Evolutionary conservation across 805 yeast genomes (phyloP).

Genomic region (Brettanomyces custersianus): DNA sequence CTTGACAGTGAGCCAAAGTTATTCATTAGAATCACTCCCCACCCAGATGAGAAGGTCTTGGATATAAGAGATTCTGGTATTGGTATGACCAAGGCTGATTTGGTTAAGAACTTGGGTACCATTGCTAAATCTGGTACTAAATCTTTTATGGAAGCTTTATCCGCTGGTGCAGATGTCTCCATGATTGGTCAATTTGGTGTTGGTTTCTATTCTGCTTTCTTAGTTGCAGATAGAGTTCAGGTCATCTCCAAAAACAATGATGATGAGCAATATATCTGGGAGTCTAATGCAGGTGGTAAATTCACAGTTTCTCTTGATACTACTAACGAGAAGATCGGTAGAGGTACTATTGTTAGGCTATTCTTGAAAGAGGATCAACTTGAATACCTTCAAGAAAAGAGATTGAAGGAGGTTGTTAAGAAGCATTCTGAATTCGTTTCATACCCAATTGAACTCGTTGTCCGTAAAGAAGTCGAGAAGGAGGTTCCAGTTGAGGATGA

Average conservation of each 20-base stretch:
- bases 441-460: constrained; percentile 97
- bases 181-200: constrained; percentile 99
- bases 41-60: constrained; percentile 85
- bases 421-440: constrained; percentile 99
- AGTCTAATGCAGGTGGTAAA: constrained; percentile 99
- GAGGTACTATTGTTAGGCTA: constrained; percentile 94
- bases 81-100: constrained; percentile 99
- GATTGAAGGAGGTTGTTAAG: constrained; percentile 98
- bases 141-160: constrained; percentile 98
- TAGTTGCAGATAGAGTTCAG: constrained; percentile 98
- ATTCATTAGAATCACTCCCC: constrained; percentile 95
- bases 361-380: constrained; percentile 98
- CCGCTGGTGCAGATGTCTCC: constrained; percentile 99
- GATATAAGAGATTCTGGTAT: constrained; percentile 99
- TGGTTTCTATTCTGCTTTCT: constrained; percentile 98
- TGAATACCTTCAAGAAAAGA: constrained; percentile 98
- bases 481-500: constrained; percentile 83
- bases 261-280: constrained; percentile 99
- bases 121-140: constrained; percentile 99
- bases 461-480: constrained; percentile 97
- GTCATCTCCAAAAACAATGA: constrained; percentile 98
- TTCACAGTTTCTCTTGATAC: constrained; percentile 93
- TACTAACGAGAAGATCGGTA: constrained; percentile 72
- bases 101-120: constrained; percentile 98
- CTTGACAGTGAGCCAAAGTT: constrained; percentile 94